A percentile compares a stretch with the other conserved stretches of the same genome.
These are phyloP conservation scores for Lipomyces anomalus DNA, from an alignment of 805 yeast genomes.

Conservation along the genomic window DNA sequence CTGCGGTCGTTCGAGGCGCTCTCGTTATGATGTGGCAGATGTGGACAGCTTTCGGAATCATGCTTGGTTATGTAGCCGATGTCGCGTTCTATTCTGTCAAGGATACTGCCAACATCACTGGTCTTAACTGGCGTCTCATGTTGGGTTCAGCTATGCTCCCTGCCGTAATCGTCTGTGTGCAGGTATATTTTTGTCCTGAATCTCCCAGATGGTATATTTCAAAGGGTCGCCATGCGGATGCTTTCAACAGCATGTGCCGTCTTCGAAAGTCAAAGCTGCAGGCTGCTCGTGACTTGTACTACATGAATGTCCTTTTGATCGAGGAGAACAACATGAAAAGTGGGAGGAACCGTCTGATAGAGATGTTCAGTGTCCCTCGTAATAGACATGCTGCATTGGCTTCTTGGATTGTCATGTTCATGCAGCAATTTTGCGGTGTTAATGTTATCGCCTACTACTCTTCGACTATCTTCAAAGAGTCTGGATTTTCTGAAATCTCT, in stretches of 20 bases:
- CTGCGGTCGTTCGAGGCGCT: conserved; percentile 56
- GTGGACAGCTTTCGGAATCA: conserved; percentile 69
- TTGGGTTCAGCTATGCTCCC: conserved; percentile 60
- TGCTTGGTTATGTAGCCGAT: conserved; percentile 57
- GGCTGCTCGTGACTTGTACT: conserved; percentile 63
- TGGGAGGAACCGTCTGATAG: conserved; percentile 34
- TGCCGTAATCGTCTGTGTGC: conserved; percentile 46
- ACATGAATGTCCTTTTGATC: conserved; percentile 48
- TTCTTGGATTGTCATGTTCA: conserved; percentile 76
- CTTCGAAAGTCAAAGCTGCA: conserved; percentile 45
- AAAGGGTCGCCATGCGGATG: conserved; percentile 44
- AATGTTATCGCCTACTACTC: conserved; percentile 85
- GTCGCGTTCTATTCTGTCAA: conserved; percentile 51
- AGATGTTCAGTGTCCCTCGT: conserved; percentile 62
- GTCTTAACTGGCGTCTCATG: conserved; percentile 55
- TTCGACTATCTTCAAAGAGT: conserved; percentile 63
- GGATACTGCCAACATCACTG: conserved; percentile 21
- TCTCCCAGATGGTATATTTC: conserved; percentile 66
- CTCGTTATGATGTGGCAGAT: conserved; percentile 69
- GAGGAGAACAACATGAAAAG: conserved; percentile 38
- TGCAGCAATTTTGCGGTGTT: conserved; percentile 89
- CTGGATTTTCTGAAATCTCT: conserved; percentile 56
- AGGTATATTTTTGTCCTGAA: conserved; percentile 57
- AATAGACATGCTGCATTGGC: conserved; percentile 78
- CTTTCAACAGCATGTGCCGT: conserved; percentile 44